Percentiles rank a stretch among this genome's conserved stretches.
Evolutionary conservation across 1,284 basidiomycete species (phyloP).

Genomic region (Cutaneotrichosporon dermatis): DNA sequence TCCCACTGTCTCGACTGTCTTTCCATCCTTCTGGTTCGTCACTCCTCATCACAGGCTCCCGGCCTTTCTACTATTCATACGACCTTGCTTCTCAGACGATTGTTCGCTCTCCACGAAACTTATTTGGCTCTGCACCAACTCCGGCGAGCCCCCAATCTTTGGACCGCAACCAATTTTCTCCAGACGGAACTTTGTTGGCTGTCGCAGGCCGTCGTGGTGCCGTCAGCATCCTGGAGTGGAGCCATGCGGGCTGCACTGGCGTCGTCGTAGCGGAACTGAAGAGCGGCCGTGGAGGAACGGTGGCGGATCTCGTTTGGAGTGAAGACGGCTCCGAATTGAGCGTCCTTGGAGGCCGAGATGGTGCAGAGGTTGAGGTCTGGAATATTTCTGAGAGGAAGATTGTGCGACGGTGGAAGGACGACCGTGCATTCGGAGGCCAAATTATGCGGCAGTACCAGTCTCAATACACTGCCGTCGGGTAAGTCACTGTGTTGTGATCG

Average conservation of each 20-base stretch:
- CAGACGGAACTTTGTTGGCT: constrained; percentile 73
- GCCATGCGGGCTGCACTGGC: constrained; percentile 56
- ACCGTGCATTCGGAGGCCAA: constrained; percentile 68
- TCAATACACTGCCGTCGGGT: constrained; percentile 73
- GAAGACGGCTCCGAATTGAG: constrained; percentile 57
- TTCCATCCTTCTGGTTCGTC: constrained; percentile 87
- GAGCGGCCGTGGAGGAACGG: constrained; percentile 55
- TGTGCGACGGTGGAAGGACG: constrained; percentile 77
- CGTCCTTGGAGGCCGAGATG: constrained; percentile 65
- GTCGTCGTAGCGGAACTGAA: constrained; percentile 82
- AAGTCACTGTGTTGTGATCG: constrained; percentile 28
- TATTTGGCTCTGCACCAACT: constrained; percentile 60
- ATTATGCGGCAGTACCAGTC: constrained; percentile 56
- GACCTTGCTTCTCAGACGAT: constrained; percentile 68
- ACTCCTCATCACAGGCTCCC: constrained; percentile 77
- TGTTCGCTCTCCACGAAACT: constrained; percentile 64
- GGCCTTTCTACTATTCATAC: constrained; percentile 90
- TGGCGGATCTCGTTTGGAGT: constrained; percentile 70
- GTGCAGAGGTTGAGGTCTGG: constrained; percentile 84
- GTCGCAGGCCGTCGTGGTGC: constrained; percentile 81
- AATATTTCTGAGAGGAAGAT: constrained; percentile 76
- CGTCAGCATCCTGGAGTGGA: constrained; percentile 90
- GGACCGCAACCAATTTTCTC: constrained; percentile 51
- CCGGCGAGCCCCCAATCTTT: constrained; percentile 41
- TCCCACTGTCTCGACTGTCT: constrained; percentile 67